phyloP scores from a whole-genome alignment of 805 yeast species.

The Brettanomyces naardenensis region DNA sequence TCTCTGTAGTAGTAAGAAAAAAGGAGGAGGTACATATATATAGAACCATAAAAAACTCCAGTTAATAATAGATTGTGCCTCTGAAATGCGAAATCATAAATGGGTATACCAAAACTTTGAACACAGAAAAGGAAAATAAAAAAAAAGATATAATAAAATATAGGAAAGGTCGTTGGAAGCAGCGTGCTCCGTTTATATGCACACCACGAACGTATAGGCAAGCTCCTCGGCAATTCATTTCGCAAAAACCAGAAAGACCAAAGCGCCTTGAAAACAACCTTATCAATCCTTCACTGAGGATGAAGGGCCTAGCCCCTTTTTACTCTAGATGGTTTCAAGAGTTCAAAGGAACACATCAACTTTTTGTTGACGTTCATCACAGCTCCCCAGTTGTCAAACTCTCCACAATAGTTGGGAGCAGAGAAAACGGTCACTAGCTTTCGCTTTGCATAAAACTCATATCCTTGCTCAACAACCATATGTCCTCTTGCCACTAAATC shows the following conservation, averaged over 20 bases:
- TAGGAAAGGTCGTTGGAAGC: slow-evolving; percentile 2
- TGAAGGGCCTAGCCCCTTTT: slow-evolving; percentile 2
- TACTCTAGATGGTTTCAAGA: slow-evolving; percentile 43
- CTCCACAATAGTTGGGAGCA: slow-evolving; percentile 83
- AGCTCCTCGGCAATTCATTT: background rate
- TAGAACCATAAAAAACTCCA: no score
- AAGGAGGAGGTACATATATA: no score
- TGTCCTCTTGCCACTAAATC: slow-evolving; percentile 79
- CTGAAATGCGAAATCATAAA: background rate
- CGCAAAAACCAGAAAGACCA: slow-evolving; percentile 1
- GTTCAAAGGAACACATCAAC: slow-evolving; percentile 63
- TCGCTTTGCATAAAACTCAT: slow-evolving; percentile 70
- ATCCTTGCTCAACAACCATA: slow-evolving; percentile 87
- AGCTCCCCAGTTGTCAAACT: slow-evolving; percentile 74
- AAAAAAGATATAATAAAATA: background rate
- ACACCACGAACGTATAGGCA: no score
- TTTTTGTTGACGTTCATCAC: slow-evolving; percentile 66
- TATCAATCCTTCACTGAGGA: background rate
- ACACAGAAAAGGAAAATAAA: slow-evolving; percentile 1
- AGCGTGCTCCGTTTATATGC: slow-evolving; percentile 1
- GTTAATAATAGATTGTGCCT: no score
- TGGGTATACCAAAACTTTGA: background rate
- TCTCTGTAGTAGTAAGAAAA: no score
- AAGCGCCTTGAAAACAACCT: no score
- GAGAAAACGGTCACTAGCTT: slow-evolving; percentile 71